Base-by-base conservation (phyloP, 805 yeast species). In the Jamesozyma piceae region DNA sequence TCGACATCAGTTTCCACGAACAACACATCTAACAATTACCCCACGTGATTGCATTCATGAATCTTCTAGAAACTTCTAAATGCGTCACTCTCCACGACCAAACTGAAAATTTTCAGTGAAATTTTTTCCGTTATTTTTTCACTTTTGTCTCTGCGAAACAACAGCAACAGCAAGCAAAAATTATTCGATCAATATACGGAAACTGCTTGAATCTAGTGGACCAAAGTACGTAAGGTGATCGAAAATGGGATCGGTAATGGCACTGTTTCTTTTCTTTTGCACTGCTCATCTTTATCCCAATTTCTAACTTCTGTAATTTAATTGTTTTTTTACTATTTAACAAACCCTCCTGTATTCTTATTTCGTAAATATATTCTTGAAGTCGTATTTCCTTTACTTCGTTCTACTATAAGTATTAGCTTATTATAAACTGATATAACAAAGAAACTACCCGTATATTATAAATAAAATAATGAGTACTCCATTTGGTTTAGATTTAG, bases 401-500 rank as follows among this genome's bases (percentile, higher is more conserved):
- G n/a, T n/a, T n/a, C n/a, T n/a, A n/a, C n/a, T n/a, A n/a, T n/a
- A n/a, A n/a, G n/a, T n/a, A n/a, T n/a, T n/a, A n/a, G n/a, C n/a
- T n/a, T n/a, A n/a, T n/a, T n/a, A n/a, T n/a, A n/a, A n/a, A n/a
- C n/a, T n/a, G n/a, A n/a, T n/a, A n/a, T n/a, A n/a, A n/a, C n/a
- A n/a, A n/a, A n/a, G n/a, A 17, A 15, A 32, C 19, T 15, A 18
- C 15, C 35, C 19, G 19, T 32, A 32, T 32, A 24, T 24, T 24
- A 24, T 24, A 24, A n/a, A n/a, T n/a, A 11, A 24, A 20, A 67
- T 44, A 31, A 88, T 87, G 95, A 84, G 95, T 68, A 76, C 82
- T 64, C 95, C 95, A 69, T 84, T 89, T 62, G 98, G 98, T 74
- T 81, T 92, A 68, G 98, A 92, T 78, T 82, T 92, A 65, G 98